Evolutionary conservation across 345 rosid genomes (phyloP), one percentile per base, ranked within the genome.

Genomic region (Citropsis articulata): DNA sequence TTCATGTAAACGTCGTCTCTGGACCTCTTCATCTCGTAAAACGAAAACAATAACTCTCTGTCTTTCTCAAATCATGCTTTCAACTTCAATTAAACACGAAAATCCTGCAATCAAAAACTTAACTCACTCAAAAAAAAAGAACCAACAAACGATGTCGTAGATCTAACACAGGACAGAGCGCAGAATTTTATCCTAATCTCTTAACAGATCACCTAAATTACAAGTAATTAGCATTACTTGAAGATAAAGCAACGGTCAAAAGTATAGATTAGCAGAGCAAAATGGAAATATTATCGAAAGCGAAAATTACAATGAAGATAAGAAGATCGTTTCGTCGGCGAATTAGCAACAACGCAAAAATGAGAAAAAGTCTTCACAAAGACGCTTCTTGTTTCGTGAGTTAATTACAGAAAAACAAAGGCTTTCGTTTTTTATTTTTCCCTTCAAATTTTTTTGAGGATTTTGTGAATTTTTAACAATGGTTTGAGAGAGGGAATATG

Each of bases 1-100:
- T 76, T 80, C 81, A 85, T 87, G 80, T 80, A 88, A 79, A 82
- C 88, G 65, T 95, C 97, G 55, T 93, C 98, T 83, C 95, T 90
- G 27, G 85, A 87, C 87, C 97, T 88, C 91, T 93, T 93, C 98
- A 93, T 93, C 83, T 75, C 83, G 71, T 38, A 25, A 28, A 61
- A 42, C 66, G 66, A 45, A 72, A 63, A 81, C 62, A 61, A 71
- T 70, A 71, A 48, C 71, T 36, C 73, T 73, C 71, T 75, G 4
- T 77, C 71, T 77, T 70, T 72, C 76, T 50, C 72, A 80, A 85
- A 81, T 79, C 87, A 86, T 85, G 81, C 85, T 82, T 72, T 74
- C 28, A 75, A 80, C 83, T 83, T 45, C 82, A 83, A 80, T 69
- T 78, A 77, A 64, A 80, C 75, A 68, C 73, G 2, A 71, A 70